A percentile compares a stretch with the other conserved stretches of the same genome.
These are phyloP conservation scores for Globisporangium ultimum DNA, from an alignment of 352 stramenopile genomes.

Conservation along the genomic window DNA sequence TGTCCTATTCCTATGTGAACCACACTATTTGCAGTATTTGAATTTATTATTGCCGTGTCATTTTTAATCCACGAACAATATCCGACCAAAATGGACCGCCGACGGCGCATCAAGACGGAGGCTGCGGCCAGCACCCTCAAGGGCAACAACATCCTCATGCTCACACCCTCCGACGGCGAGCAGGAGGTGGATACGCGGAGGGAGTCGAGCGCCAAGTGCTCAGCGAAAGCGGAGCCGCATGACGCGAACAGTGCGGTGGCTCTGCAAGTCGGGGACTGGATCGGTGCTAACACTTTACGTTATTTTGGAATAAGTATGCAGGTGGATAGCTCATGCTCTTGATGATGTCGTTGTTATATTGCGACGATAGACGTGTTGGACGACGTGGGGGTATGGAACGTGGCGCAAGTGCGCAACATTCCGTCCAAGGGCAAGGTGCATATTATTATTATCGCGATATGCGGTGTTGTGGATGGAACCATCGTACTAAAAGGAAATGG, in stretches of 20 bases:
- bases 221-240: background rate
- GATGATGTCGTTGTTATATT: background rate
- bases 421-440: conserved; percentile 9
- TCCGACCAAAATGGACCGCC: background rate
- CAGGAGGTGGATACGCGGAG: background rate
- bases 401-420: conserved; percentile 42
- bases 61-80: background rate
- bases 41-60: background rate
- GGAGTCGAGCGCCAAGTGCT: background rate
- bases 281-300: conserved; percentile 1
- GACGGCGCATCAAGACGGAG: conserved; percentile 4
- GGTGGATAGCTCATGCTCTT: background rate
- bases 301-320: background rate
- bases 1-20: no score
- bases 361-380: conserved; percentile 51
- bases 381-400: conserved; percentile 62
- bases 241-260: conserved; percentile 1
- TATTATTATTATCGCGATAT: background rate
- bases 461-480: background rate
- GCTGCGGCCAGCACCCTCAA: background rate
- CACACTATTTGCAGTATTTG: no score
- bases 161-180: background rate
- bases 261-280: conserved; percentile 14
- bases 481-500: background rate
- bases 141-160: conserved; percentile 7